These are phyloP conservation scores for Fusarium sp. DNA, from an alignment of 2,329 filamentous ascomycete genomes.

Conservation along the genomic window DNA sequence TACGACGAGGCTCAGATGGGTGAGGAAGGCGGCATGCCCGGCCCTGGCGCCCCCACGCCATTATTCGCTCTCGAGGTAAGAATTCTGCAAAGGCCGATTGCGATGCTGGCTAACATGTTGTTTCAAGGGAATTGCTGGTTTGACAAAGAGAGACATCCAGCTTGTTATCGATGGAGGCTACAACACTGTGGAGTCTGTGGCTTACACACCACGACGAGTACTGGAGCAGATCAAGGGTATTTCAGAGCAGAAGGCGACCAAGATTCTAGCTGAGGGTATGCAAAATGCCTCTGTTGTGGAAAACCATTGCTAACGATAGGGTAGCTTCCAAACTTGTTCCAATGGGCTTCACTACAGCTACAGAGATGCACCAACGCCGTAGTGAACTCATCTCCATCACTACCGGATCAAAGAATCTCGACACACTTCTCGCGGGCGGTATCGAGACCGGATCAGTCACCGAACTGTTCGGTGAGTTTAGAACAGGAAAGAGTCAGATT, in stretches of 20 bases:
- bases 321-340: constrained; percentile 93
- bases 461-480: constrained; percentile 97
- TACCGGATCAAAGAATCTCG: constrained; percentile 96
- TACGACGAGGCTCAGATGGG: constrained; percentile 73
- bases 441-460: constrained; percentile 98
- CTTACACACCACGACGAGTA: constrained; percentile 85
- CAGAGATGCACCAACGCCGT: constrained; percentile 97
- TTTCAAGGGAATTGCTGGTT: constrained; percentile 79
- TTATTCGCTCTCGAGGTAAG: constrained; percentile 85
- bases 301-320: constrained; percentile 19
- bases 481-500: constrained; percentile 98
- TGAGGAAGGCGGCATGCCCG: constrained; percentile 79
- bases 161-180: constrained; percentile 90
- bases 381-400: constrained; percentile 98
- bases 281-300: neutral
- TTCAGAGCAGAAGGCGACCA: constrained; percentile 94
- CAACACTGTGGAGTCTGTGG: constrained; percentile 95
- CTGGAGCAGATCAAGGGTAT: constrained; percentile 98
- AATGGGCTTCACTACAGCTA: constrained; percentile 98
- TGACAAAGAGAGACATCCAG: constrained; percentile 97
- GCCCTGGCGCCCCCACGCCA: constrained; percentile 93
- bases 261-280: constrained; percentile 88
- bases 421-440: constrained; percentile 92
- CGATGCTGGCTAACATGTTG: constrained; percentile 17
- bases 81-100: neutral